Evolutionary conservation across 2,329 filamentous ascomycete genomes (phyloP).

Genomic region (Nothopassalora personata): DNA sequence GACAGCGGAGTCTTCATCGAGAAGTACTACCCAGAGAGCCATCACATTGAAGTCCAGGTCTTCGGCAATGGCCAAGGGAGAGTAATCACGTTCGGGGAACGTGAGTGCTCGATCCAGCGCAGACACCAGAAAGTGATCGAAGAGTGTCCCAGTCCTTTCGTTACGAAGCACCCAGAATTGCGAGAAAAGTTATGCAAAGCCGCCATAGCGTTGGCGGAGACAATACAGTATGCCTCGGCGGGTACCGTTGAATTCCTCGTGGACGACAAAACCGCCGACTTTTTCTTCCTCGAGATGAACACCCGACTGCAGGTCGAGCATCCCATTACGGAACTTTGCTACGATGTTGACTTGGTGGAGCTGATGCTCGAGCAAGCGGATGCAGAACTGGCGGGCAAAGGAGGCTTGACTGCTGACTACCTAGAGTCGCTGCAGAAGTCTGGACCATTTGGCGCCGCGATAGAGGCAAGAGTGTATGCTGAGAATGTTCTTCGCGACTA

Average conservation of each 20-base stretch:
- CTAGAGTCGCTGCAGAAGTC: conserved; percentile 41
- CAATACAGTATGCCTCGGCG: conserved; percentile 68
- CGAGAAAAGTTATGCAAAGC: conserved; percentile 59
- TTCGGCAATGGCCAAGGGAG: conserved; percentile 78
- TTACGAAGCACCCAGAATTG: conserved; percentile 48
- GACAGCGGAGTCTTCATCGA: conserved; percentile 79
- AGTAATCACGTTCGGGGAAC: conserved; percentile 77
- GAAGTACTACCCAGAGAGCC: conserved; percentile 69
- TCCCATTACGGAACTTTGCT: conserved; percentile 54
- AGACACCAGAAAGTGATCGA: conserved; percentile 89
- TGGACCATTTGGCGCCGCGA: conserved; percentile 44
- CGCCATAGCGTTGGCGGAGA: conserved; percentile 61
- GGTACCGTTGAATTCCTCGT: conserved; percentile 90
- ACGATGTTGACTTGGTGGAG: conserved; percentile 50
- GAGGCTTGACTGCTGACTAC: conserved; percentile 39
- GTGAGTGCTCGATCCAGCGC: conserved; percentile 82
- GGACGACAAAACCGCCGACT: conserved; percentile 73
- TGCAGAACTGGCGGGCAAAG: conserved; percentile 42
- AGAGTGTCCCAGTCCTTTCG: conserved; percentile 74
- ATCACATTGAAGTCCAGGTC: conserved; percentile 86
- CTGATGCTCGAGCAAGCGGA: conserved; percentile 55
- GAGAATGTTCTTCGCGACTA: conserved; percentile 57
- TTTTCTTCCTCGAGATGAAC: conserved; percentile 63
- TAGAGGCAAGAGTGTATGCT: conserved; percentile 53
- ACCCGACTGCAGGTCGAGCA: conserved; percentile 56